A percentile compares a stretch with the other conserved stretches of the same genome.
phyloP scores from a whole-genome alignment of 768 basidiomycete genomes.

The Hericium coralloides region DNA sequence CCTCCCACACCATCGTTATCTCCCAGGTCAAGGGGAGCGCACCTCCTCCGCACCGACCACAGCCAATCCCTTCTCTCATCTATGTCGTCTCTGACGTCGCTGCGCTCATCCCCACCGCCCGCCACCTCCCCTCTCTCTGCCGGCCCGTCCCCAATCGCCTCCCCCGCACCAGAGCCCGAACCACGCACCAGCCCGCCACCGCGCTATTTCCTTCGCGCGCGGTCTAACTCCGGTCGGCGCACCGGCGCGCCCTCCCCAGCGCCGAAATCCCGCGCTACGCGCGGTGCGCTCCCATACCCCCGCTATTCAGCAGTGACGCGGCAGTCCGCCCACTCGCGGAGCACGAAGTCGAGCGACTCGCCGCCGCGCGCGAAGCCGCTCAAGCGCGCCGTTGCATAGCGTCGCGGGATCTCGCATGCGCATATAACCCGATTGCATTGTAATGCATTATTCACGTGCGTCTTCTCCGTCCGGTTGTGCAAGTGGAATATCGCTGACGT shows the following conservation, averaged over 20 bases:
- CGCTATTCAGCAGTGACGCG: slow-evolving; percentile 4
- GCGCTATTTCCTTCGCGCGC: slow-evolving; percentile 21
- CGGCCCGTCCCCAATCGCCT: too few species aligned
- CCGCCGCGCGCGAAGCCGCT: slow-evolving; percentile 13
- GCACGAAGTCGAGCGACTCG: slow-evolving; percentile 2
- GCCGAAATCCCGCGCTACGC: background rate
- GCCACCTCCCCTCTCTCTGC: too few species aligned
- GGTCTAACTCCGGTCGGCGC: background rate
- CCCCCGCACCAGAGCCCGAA: background rate
- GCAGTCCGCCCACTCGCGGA: slow-evolving; percentile 8
- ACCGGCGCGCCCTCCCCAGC: background rate
- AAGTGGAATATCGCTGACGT: too few species aligned
- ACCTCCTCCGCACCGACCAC: too few species aligned
- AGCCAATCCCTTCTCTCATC: too few species aligned
- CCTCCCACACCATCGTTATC: background rate
- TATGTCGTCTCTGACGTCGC: too few species aligned
- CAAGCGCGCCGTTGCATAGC: slow-evolving; percentile 5
- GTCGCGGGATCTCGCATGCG: background rate
- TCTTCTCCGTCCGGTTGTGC: background rate
- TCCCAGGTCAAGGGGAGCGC: too few species aligned
- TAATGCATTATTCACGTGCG: background rate
- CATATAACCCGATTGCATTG: background rate
- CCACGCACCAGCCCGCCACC: background rate
- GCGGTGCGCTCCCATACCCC: slow-evolving; percentile 5
- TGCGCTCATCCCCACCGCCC: too few species aligned